phyloP scores from a whole-genome alignment of 2,329 filamentous ascomycete species.

The Arthrobotrys conoides region DNA sequence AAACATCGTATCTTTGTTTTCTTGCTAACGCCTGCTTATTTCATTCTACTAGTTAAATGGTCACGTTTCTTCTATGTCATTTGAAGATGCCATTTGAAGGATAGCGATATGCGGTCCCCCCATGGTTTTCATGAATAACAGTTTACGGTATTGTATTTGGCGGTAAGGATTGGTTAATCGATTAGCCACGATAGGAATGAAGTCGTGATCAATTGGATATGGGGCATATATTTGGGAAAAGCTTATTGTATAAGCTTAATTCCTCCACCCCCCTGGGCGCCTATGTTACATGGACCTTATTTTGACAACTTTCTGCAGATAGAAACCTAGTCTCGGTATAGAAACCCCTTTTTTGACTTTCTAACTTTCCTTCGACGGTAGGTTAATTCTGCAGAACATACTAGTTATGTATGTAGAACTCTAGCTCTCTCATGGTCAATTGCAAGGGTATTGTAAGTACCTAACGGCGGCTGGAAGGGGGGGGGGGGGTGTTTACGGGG shows the following conservation, averaged over 20 bases:
- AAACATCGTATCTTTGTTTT: constrained; percentile 40
- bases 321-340: too few species aligned
- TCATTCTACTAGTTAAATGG: constrained; percentile 8
- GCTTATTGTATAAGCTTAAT: not conserved
- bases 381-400: not conserved
- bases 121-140: constrained; percentile 37
- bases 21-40: constrained; percentile 37
- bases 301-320: not conserved
- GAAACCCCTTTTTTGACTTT: not conserved
- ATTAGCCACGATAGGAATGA: constrained; percentile 8
- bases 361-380: not conserved
- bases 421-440: not conserved
- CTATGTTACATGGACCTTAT: constrained; percentile 8
- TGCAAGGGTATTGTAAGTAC: not conserved
- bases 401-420: too few species aligned
- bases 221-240: not conserved
- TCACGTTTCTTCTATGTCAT: constrained; percentile 8
- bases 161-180: not conserved
- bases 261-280: not conserved
- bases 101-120: constrained; percentile 39
- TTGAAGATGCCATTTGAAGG: constrained; percentile 34
- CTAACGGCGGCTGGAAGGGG: constrained; percentile 4
- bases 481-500: constrained; percentile 1
- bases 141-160: constrained; percentile 4
- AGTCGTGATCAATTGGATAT: constrained; percentile 4